Evolutionary conservation across 106 monocot species (phyloP), one percentile per base, ranked within the genome.

Genomic region (Dioscorea zingiberensis): DNA sequence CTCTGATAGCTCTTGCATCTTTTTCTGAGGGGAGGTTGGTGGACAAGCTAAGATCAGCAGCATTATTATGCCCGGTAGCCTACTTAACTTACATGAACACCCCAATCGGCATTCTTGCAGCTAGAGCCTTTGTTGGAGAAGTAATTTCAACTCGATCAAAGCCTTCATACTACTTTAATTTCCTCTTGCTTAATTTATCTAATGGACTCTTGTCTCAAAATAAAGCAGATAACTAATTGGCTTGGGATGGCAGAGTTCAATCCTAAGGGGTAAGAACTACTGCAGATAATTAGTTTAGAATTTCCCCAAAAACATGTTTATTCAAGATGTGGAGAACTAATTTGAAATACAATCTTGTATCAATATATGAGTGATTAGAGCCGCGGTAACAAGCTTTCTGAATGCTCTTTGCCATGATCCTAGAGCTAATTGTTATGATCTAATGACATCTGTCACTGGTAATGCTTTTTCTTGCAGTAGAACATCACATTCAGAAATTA

Each of bases 161-260:
- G 10, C 19, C 62, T 38, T 18, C 44, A 28, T 48, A 47, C n/a
- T 13, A 22, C 8, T 51, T 13, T 51, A 51, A 18, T 4, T 51
- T 51, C 15, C 8, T 51, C 0, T 18, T 51, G 15, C 14, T 51
- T 8, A 51, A 51, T 51, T 51, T 29, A 27, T 32, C 6, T 21
- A 7, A 22, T 16, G 32, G 21, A 44, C 12, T 27, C 23, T 56
- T 57, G 55, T 47, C 23, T 44, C 16, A 3, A 27, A 4, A n/a
- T n/a, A n/a, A n/a, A 48, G 11, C 85, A 97, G 95, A 63, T 97
- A 5, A 71, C 70, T 22, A 71, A 55, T 30, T 81, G 67, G 83
- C 58, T 97, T 22, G 91, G 95, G 28, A 25, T 91, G 21, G 73
- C 95, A 22, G 91, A 97, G 59, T 91, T 97, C 71, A 85, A 97